Conservation (phyloP, 164 flowering plant genomes). For the Kingdonia uniflora region DNA sequence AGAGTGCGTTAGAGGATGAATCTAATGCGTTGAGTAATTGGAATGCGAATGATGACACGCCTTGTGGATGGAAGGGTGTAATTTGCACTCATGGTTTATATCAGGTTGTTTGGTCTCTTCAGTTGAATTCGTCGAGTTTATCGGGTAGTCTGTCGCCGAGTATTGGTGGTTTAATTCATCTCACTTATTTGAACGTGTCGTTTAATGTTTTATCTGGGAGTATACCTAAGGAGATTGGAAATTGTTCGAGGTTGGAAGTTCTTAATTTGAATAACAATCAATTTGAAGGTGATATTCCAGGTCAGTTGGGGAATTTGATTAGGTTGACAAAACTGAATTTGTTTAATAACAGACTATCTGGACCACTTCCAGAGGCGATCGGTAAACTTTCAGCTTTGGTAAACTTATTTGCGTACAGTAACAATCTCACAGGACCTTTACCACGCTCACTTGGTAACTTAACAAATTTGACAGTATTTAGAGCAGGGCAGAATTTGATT, state of each 20-base stretch:
- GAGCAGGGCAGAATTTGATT: constrained; percentile 80
- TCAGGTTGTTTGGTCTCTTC: constrained; percentile 48
- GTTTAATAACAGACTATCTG: constrained; percentile 63
- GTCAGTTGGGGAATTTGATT: constrained; percentile 25
- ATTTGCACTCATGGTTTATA: constrained; percentile 35
- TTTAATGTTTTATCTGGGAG: constrained; percentile 40
- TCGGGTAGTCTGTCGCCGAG: constrained; percentile 59
- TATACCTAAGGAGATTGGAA: constrained; percentile 75
- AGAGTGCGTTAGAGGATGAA: constrained; percentile 38
- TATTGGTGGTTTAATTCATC: constrained; percentile 45
- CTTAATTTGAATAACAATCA: constrained; percentile 47
- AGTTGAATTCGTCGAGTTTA: constrained; percentile 53
- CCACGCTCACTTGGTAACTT: constrained; percentile 77
- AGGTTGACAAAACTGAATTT: constrained; percentile 32
- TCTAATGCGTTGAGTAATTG: constrained; percentile 37
- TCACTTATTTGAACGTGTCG: constrained; percentile 48
- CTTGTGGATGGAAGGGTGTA: constrained; percentile 78
- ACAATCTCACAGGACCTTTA: constrained; percentile 61
- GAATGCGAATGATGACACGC: constrained; percentile 51
- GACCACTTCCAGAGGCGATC: constrained; percentile 60
- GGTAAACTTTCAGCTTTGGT: constrained; percentile 52
- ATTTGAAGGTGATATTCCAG: constrained; percentile 34
- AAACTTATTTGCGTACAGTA: constrained; percentile 64
- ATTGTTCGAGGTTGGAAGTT: constrained; percentile 38
- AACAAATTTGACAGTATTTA: constrained; percentile 44